phyloP scores from a whole-genome alignment of 2,329 filamentous ascomycete species.

The Colletotrichum incanum region DNA sequence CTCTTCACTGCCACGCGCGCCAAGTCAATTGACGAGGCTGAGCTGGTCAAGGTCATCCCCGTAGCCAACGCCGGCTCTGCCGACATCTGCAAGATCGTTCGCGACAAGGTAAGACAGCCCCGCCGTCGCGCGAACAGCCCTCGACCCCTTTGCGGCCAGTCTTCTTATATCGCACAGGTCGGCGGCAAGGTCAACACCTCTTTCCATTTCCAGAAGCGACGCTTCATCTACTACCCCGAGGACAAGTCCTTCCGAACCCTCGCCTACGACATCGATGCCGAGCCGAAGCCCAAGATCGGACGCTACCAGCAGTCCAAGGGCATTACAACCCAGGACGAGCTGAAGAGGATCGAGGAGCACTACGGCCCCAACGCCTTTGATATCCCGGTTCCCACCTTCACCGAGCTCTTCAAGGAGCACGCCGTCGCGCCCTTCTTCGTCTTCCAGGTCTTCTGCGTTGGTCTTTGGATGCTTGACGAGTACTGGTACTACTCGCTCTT shows the following conservation, averaged over 20 bases:
- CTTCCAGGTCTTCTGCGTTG: slow-evolving; percentile 98
- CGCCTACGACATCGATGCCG: slow-evolving; percentile 85
- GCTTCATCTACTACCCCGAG: slow-evolving; percentile 86
- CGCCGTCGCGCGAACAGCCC: background rate
- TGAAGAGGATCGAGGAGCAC: slow-evolving; percentile 87
- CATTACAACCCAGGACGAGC: slow-evolving; percentile 80
- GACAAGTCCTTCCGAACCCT: slow-evolving; percentile 85
- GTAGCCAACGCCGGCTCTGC: slow-evolving; percentile 89
- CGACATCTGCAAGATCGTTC: slow-evolving; percentile 87
- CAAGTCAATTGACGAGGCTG: slow-evolving; percentile 79
- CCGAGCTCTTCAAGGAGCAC: slow-evolving; percentile 97
- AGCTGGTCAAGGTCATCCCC: slow-evolving; percentile 94
- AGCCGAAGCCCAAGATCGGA: slow-evolving; percentile 85
- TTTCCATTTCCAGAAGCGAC: slow-evolving; percentile 98
- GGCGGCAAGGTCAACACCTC: slow-evolving; percentile 84
- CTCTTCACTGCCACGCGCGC: slow-evolving; percentile 85
- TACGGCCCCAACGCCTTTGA: slow-evolving; percentile 98
- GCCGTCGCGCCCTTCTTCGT: slow-evolving; percentile 99
- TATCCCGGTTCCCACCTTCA: slow-evolving; percentile 95
- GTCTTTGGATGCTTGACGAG: slow-evolving; percentile 98
- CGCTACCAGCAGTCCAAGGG: slow-evolving; percentile 87
- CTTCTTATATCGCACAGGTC: slow-evolving; percentile 60
- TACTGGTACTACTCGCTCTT: slow-evolving; percentile 99
- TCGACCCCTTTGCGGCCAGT: background rate
- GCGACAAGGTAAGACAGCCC: slow-evolving; percentile 69